Base-by-base conservation (phyloP, 192 early-diverging fungal species). In the Entomortierella chlamydospora region DNA sequence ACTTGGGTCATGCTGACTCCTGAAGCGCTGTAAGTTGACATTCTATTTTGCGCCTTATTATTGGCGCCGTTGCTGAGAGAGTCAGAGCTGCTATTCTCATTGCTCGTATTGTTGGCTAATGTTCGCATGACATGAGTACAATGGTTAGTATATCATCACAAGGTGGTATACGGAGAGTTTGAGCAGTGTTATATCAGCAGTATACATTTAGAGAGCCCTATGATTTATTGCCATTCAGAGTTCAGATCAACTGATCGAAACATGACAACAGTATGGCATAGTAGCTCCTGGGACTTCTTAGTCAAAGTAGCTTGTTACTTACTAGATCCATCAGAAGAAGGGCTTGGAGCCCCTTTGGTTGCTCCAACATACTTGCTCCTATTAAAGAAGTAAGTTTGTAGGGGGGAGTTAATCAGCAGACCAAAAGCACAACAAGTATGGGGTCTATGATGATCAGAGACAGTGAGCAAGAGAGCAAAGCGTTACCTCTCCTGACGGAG, bases 401-500 rank as follows among this genome's bases (percentile, higher is more conserved):
- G 17, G 31, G 34, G 33, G 20, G 12, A 34, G 61, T 63, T 58
- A 25, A 55, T 6, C 26, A 3, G 2, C 39, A 25, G 18, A 23
- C 34, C 34, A 43, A 57, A 63, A 30, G n/a, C n/a, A n/a, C n/a
- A n/a, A n/a, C n/a, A n/a, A n/a, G n/a, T n/a, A n/a, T n/a, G n/a
- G n/a, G n/a, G n/a, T n/a, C n/a, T n/a, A n/a, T n/a, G n/a, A n/a
- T n/a, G n/a, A n/a, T n/a, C n/a, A n/a, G n/a, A n/a, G n/a, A n/a
- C n/a, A n/a, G n/a, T n/a, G n/a, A n/a, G n/a, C n/a, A n/a, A n/a
- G 28, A 63, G n/a, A 51, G 12, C 0, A 34, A 54, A 41, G 10
- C 31, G 15, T 43, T 85, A 91, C 93, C 94, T 87, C 81, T 95
- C 93, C 55, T 91, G 88, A 63, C 87, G 67, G 52, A 96, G 68